A percentile compares a stretch with the other conserved stretches of the same genome.
Evolutionary conservation across 495 filamentous ascomycete genomes (phyloP).

Genomic region (Cudoniella acicularis): DNA sequence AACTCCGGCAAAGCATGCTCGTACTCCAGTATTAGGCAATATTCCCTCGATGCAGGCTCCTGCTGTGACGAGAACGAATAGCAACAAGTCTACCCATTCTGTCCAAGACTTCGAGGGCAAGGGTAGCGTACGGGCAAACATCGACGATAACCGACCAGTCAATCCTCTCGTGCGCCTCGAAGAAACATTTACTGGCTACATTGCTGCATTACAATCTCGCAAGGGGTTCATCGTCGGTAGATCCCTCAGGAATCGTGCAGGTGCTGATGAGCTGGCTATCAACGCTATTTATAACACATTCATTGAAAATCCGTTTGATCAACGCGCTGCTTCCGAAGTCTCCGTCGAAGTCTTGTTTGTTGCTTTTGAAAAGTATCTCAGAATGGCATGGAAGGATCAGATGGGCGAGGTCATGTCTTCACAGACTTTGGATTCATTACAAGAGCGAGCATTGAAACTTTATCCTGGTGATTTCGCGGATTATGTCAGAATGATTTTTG

Average conservation of each 20-base stretch:
- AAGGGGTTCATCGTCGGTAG: constrained; percentile 83
- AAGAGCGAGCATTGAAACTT: constrained; percentile 68
- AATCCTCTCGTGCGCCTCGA: constrained; percentile 69
- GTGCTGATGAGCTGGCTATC: constrained; percentile 71
- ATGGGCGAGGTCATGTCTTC: constrained; percentile 77
- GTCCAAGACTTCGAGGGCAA: constrained; percentile 34
- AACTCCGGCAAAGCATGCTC: constrained; percentile 24
- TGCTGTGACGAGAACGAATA: constrained; percentile 35
- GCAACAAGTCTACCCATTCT: constrained; percentile 38
- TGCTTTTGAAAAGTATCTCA: constrained; percentile 91
- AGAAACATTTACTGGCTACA: constrained; percentile 80
- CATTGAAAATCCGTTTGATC: constrained; percentile 72
- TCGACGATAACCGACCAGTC: constrained; percentile 43
- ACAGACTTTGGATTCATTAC: constrained; percentile 62
- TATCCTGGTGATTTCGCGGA: constrained; percentile 80
- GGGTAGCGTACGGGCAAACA: constrained; percentile 23
- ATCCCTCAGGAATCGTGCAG: constrained; percentile 62
- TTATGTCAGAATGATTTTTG: constrained; percentile 70
- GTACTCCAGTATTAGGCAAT: constrained; percentile 33
- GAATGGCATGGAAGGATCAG: constrained; percentile 80
- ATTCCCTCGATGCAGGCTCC: constrained; percentile 27
- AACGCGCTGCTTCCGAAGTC: constrained; percentile 69
- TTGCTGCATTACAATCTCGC: constrained; percentile 74
- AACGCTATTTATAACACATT: constrained; percentile 91
- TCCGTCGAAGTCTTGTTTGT: constrained; percentile 87